Evolutionary conservation across 495 filamentous ascomycete species (phyloP).

Genomic region (Sordaria brevicollis): DNA sequence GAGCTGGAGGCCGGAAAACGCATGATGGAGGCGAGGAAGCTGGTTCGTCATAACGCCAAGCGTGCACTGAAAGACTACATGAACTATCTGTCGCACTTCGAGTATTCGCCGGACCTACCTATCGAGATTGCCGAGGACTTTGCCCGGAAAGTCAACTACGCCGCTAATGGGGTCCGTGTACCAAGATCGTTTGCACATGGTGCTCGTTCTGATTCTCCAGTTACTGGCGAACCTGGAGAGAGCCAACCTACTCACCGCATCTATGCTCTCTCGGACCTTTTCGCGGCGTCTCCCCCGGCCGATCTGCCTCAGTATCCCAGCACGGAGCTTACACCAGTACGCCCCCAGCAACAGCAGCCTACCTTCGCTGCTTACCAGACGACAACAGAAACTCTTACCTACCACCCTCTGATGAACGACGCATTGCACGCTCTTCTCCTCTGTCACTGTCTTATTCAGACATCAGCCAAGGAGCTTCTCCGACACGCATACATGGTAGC

Average conservation of each 20-base stretch:
- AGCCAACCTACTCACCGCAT: constrained; percentile 11
- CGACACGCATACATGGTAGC: constrained; percentile 72
- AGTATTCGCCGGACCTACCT: constrained; percentile 63
- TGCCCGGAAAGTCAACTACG: constrained; percentile 49
- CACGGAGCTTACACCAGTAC: constrained; percentile 21
- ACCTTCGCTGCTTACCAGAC: constrained; percentile 17
- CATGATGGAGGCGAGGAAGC: constrained; percentile 50
- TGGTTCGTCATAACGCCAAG: constrained; percentile 60
- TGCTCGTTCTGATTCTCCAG: background rate
- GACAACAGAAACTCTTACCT: constrained; percentile 58
- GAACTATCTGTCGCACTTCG: constrained; percentile 56
- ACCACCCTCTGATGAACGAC: constrained; percentile 67
- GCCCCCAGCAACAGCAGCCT: constrained; percentile 10
- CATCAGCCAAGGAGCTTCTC: constrained; percentile 58
- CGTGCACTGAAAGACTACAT: constrained; percentile 62
- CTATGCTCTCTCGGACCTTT: constrained; percentile 44
- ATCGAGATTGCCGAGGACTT: constrained; percentile 57
- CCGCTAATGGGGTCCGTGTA: constrained; percentile 29
- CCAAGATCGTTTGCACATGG: constrained; percentile 9
- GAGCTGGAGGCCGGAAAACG: constrained; percentile 33
- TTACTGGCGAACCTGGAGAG: background rate
- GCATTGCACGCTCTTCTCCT: constrained; percentile 64
- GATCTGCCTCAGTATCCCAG: constrained; percentile 49
- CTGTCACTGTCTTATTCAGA: constrained; percentile 63
- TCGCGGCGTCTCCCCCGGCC: constrained; percentile 43